Evolutionary conservation across 2,329 filamentous ascomycete species (phyloP), one percentile per base, ranked within the genome.

Genomic region (Chaetomiaceae sp.): DNA sequence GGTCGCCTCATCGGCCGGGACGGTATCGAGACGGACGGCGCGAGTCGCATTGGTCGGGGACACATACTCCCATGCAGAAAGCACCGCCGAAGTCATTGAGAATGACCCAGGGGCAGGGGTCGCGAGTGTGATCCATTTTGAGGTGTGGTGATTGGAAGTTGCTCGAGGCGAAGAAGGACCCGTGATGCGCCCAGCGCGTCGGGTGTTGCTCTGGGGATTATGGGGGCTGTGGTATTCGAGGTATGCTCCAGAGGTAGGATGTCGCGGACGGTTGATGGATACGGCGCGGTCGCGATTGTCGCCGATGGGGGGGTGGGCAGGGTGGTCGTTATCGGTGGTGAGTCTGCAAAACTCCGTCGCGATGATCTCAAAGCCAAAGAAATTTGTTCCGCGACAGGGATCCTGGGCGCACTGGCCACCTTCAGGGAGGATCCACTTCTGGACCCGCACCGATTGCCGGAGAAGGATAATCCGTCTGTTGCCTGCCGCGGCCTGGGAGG

Each of bases 21-120:
- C 21, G 44, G 37, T 35, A 34, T 27, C 20, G 38, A 21, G 14
- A 20, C 31, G 9, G 33, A 23, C 1, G 35, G n/a, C 27, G 21
- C 27, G 4, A 2, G 13, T 21, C 19, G 17, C n/a, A n/a, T n/a
- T n/a, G 7, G 3, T 2, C 2, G 57, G 39, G 42, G 45, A 63
- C 7, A 76, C 87, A 59, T 87, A 93, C 89, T 63, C 92, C 92
- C 92, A 96, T 97, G 67, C 82, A 85, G 66, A 97, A 96, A 51
- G 92, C 93, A 73, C 93, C 93, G 57, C 93, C 93, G 68, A 97
- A 97, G 75, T 99, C 93, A 73, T 91, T 96, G 61, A 97, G 80
- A 59, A 93, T 87, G 66, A 97, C 91, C 85, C 86, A 97, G 50
- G 93, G 93, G 73, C 93, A 97, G 57, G 93, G 93, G 73, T 97